Base-by-base conservation (phyloP, 805 yeast genomes). In the Kodamaea restingae region DNA sequence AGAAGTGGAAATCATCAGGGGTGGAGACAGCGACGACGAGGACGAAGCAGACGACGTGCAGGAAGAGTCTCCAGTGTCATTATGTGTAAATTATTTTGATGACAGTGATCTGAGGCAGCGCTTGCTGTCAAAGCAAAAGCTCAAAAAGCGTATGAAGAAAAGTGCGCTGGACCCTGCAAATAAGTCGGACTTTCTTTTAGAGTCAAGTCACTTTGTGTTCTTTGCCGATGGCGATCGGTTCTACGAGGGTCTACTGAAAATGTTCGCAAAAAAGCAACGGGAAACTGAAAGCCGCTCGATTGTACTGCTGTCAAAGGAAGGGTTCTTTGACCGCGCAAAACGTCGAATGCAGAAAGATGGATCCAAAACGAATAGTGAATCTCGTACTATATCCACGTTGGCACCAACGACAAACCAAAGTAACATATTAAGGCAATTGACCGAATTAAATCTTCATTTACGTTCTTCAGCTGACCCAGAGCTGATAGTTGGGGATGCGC, bases 201-300 rank as follows among this genome's bases (percentile, higher is more conserved):
- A 85, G 51, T 86, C 81, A 36, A 77, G 81, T 45, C 77, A 77
- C 45, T 74, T 88, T 47, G 73, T 86, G 55, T 82, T 86, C 43
- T 81, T 86, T 54, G 64, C 70, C 15, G 58, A 61, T 7, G 81
- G 80, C 1, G 44, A 54, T 4, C 60, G 61, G 2, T 65, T 81
- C 36, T 63, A 65, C 35, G 53, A 63, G 2, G 63, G 64, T 0
- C 56, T 80, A 28, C 56, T 61, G 11, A 55, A 58, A 12, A 57
- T 63, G 7, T 26, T 50, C n/a, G 42, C 42, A 18, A 45, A 52
- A 18, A 40, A 20, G 12, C 36, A 40, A 25, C 34, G 36, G 22
- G 21, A 31, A 9, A 18, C 24, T n/a, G 37, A 36, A 25, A 25
- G 38, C 41, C 6, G 15, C 32, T 8, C 22, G 15, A n/a, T 27